These are phyloP conservation scores for Agrocybe praecox DNA, from an alignment of 768 basidiomycete species.

Conservation along the genomic window DNA sequence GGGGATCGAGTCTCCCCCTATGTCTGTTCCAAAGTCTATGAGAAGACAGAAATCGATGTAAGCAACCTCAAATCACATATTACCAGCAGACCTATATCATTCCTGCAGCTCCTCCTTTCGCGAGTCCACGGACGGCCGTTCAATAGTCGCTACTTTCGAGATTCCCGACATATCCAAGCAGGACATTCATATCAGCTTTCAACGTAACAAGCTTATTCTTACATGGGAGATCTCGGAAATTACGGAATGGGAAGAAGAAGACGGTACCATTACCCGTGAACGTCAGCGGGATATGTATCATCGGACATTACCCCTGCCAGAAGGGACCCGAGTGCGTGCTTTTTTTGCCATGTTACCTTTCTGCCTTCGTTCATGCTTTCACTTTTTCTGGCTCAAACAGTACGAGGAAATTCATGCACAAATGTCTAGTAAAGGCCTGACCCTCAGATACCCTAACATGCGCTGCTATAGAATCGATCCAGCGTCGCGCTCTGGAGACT, in stretches of 20 bases:
- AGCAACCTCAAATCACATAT: no score
- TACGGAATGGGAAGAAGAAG: constrained; percentile 63
- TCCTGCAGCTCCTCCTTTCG: constrained; percentile 61
- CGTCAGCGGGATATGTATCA: constrained; percentile 63
- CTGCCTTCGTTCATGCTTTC: constrained; percentile 4
- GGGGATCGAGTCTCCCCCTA: constrained; percentile 37
- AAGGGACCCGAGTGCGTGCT: constrained; percentile 64
- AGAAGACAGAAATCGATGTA: constrained; percentile 71
- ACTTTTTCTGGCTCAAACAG: constrained; percentile 31
- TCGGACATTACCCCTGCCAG: constrained; percentile 70
- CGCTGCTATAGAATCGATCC: constrained; percentile 47
- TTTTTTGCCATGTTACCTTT: background rate
- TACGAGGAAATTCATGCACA: constrained; percentile 75
- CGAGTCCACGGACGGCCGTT: constrained; percentile 71
- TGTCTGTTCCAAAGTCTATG: constrained; percentile 41
- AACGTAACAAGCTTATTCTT: constrained; percentile 60
- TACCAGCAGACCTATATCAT: constrained; percentile 3
- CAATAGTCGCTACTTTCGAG: constrained; percentile 73
- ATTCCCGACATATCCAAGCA: constrained; percentile 70
- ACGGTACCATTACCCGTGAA: constrained; percentile 62
- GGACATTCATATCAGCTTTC: constrained; percentile 76
- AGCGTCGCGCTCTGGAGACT: constrained; percentile 43
- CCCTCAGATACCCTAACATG: constrained; percentile 69
- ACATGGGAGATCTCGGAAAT: constrained; percentile 67
- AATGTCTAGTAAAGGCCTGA: constrained; percentile 62